A percentile compares a stretch with the other conserved stretches of the same genome.
Conservation (phyloP, 306 rosid genomes). For the Gleditsia sinensis region DNA sequence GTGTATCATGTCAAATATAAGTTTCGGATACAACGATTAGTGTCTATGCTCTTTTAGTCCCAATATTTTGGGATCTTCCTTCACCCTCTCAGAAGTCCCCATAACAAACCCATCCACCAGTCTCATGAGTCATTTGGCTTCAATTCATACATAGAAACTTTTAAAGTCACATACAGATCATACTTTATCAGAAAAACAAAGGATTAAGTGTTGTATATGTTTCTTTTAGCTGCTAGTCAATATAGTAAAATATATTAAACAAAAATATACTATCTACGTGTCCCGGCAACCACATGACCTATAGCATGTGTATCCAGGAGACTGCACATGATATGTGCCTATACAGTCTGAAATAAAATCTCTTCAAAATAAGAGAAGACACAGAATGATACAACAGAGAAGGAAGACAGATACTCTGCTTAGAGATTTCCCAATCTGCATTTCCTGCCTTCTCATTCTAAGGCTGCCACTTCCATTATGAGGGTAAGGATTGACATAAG, state of each 20-base stretch:
- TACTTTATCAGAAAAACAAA: conserved; percentile 17
- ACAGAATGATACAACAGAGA: conserved; percentile 72
- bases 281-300: neutral
- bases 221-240: neutral
- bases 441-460: conserved; percentile 88
- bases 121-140: neutral
- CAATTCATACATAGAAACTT: conserved; percentile 1
- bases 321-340: conserved; percentile 36
- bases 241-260: neutral
- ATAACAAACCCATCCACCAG: neutral
- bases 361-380: conserved; percentile 81
- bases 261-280: conserved; percentile 32
- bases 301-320: conserved; percentile 15
- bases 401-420: conserved; percentile 75
- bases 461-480: conserved; percentile 45
- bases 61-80: neutral
- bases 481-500: conserved; percentile 38
- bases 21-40: too few species aligned
- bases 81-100: neutral
- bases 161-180: conserved; percentile 5
- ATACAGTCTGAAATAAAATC: conserved; percentile 34
- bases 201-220: neutral
- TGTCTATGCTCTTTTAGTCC: too few species aligned
- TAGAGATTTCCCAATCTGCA: conserved; percentile 77
- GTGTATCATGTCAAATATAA: too few species aligned